Percentiles rank a stretch among this genome's conserved stretches.
These are phyloP conservation scores for Eleusine coracana DNA, from an alignment of 176 grass and related monocot genomes.

Conservation along the genomic window DNA sequence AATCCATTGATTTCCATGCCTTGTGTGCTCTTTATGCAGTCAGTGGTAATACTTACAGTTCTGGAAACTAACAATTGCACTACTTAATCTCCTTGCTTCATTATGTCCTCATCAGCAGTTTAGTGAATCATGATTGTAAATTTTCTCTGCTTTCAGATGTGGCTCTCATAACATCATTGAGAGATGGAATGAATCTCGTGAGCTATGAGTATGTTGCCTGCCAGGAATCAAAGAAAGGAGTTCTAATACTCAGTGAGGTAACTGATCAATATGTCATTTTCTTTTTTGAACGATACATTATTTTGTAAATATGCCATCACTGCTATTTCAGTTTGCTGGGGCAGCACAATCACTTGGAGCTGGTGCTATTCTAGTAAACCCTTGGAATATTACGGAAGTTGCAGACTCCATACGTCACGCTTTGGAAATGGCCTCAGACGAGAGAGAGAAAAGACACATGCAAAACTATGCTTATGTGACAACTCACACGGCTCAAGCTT, in stretches of 20 bases:
- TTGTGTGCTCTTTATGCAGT: constrained; percentile 95
- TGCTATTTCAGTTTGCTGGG: constrained; percentile 85
- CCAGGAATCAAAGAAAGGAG: constrained; percentile 94
- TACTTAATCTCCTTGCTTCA: not conserved
- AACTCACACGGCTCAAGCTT: constrained; percentile 97
- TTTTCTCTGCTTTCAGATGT: constrained; percentile 67
- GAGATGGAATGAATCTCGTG: constrained; percentile 99
- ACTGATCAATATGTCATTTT: constrained; percentile 6
- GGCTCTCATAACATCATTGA: constrained; percentile 86
- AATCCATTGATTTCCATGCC: constrained; percentile 86
- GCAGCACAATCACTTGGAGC: constrained; percentile 99
- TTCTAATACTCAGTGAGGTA: constrained; percentile 97
- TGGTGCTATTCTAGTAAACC: constrained; percentile 93
- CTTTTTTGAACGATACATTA: not conserved
- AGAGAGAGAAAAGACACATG: constrained; percentile 93
- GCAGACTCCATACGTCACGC: constrained; percentile 72
- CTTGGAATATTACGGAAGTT: constrained; percentile 99
- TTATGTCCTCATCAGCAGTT: not conserved
- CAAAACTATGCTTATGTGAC: constrained; percentile 98
- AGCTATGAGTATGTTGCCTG: constrained; percentile 99
- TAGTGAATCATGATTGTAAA: constrained; percentile 18
- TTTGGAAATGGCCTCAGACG: constrained; percentile 75
- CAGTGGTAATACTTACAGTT: constrained; percentile 58
- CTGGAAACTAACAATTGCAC: constrained; percentile 15
- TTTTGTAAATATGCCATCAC: not conserved